These are phyloP conservation scores for Fraxinus cuspidata DNA, from an alignment of 257 asterid species.

Conservation along the genomic window DNA sequence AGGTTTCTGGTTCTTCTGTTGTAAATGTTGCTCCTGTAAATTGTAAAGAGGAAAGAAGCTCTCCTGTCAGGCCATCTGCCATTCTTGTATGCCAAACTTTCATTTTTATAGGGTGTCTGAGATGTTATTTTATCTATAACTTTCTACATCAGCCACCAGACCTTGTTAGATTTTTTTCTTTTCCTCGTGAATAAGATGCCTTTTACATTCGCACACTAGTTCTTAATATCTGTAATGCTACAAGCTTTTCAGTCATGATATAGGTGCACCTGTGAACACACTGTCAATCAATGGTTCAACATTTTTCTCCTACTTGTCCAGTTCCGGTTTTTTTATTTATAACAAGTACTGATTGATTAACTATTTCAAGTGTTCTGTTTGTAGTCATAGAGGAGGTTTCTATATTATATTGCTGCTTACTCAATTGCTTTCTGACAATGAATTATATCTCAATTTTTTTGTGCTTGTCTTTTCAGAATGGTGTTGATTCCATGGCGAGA, in stretches of 20 bases:
- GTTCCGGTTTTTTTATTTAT: background rate
- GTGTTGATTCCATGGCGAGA: slow-evolving; percentile 75
- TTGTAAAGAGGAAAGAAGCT: slow-evolving; percentile 90
- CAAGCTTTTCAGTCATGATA: background rate
- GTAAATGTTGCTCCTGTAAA: slow-evolving; percentile 71
- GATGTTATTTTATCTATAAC: slow-evolving; percentile 8
- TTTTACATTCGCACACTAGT: background rate
- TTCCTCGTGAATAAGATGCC: background rate
- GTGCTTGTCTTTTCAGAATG: slow-evolving; percentile 58
- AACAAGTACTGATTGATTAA: background rate
- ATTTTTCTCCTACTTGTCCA: background rate
- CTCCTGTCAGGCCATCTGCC: slow-evolving; percentile 90
- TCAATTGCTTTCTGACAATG: slow-evolving; percentile 20
- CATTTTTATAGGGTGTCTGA: slow-evolving; percentile 11
- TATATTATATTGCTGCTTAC: background rate
- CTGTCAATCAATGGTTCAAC: background rate
- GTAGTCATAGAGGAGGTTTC: background rate
- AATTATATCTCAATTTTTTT: slow-evolving; percentile 2
- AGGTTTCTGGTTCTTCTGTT: slow-evolving; percentile 82
- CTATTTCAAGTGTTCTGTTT: background rate
- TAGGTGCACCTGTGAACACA: background rate
- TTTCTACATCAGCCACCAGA: slow-evolving; percentile 13
- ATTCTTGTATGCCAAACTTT: slow-evolving; percentile 58
- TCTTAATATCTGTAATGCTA: background rate
- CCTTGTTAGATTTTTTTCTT: slow-evolving; percentile 3